Evolutionary conservation across 768 basidiomycete species (phyloP).

Genomic region (Amanita rimosa): DNA sequence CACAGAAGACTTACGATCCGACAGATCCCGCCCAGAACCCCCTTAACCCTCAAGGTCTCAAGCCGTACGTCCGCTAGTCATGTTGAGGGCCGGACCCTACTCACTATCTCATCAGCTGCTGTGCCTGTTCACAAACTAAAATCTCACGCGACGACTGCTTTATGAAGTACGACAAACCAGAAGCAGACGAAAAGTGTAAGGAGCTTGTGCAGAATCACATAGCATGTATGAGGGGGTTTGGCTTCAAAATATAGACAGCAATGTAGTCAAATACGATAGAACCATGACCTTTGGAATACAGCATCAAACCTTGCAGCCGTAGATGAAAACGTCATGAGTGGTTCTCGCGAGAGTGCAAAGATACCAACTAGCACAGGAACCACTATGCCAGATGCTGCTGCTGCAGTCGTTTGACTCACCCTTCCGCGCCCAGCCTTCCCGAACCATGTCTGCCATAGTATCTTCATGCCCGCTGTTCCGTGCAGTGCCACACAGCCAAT

Average conservation of each 20-base stretch:
- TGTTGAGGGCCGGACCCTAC: neutral
- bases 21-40: slow-evolving; percentile 78
- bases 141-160: slow-evolving; percentile 91
- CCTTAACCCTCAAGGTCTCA: slow-evolving; percentile 87
- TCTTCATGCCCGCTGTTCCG: slow-evolving; percentile 43
- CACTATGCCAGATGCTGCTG: slow-evolving; percentile 19
- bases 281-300: slow-evolving; percentile 30
- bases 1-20: slow-evolving; percentile 46
- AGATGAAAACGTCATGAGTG: slow-evolving; percentile 42
- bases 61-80: slow-evolving; percentile 55
- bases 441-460: slow-evolving; percentile 44
- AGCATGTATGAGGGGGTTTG: slow-evolving; percentile 83
- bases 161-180: slow-evolving; percentile 52
- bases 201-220: slow-evolving; percentile 72
- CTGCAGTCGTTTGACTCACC: slow-evolving; percentile 13
- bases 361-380: slow-evolving; percentile 49
- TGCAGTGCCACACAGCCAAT: slow-evolving; percentile 48
- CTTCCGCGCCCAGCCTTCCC: slow-evolving; percentile 9
- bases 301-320: slow-evolving; percentile 39
- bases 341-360: slow-evolving; percentile 41
- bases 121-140: slow-evolving; percentile 93
- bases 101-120: slow-evolving; percentile 49
- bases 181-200: slow-evolving; percentile 71
- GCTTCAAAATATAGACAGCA: slow-evolving; percentile 62
- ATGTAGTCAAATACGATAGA: slow-evolving; percentile 26